phyloP scores from a whole-genome alignment of 345 rosid genomes.

The Sonneratia alba region DNA sequence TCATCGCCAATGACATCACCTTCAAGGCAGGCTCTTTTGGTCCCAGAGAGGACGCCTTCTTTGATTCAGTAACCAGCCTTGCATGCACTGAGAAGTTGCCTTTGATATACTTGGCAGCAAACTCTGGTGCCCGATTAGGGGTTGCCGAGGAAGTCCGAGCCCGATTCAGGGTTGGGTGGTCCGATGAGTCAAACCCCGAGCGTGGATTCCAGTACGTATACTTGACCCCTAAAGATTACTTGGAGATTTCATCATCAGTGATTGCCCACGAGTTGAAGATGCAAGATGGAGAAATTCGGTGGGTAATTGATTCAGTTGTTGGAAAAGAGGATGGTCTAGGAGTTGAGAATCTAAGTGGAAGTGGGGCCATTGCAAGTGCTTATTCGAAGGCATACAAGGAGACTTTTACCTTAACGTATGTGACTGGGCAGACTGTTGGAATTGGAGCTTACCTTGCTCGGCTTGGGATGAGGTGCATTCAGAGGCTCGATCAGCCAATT shows the following conservation, averaged over 20 bases:
- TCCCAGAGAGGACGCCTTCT: constrained; percentile 95
- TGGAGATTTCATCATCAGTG: constrained; percentile 63
- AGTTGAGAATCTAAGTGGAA: constrained; percentile 90
- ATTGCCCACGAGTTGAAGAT: constrained; percentile 83
- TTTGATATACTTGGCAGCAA: constrained; percentile 90
- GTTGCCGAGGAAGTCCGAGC: constrained; percentile 93
- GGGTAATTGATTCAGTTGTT: constrained; percentile 89
- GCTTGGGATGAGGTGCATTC: constrained; percentile 98
- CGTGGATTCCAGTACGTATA: constrained; percentile 87
- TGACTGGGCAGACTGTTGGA: constrained; percentile 94
- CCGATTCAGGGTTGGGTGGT: constrained; percentile 92
- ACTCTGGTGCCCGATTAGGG: constrained; percentile 98
- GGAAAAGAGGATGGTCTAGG: constrained; percentile 98
- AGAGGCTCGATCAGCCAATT: constrained; percentile 97
- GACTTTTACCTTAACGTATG: constrained; percentile 90
- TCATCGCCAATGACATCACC: constrained; percentile 91
- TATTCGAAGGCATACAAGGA: constrained; percentile 95
- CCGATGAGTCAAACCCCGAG: constrained; percentile 77
- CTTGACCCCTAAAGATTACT: constrained; percentile 67
- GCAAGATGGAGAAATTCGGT: constrained; percentile 64
- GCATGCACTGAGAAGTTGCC: constrained; percentile 90
- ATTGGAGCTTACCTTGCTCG: constrained; percentile 99
- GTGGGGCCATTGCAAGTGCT: constrained; percentile 98
- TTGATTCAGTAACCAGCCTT: constrained; percentile 82
- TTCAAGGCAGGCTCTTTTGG: constrained; percentile 98